Base-by-base conservation (phyloP, 352 stramenopile genomes). In the Phytophthora colocasiae region DNA sequence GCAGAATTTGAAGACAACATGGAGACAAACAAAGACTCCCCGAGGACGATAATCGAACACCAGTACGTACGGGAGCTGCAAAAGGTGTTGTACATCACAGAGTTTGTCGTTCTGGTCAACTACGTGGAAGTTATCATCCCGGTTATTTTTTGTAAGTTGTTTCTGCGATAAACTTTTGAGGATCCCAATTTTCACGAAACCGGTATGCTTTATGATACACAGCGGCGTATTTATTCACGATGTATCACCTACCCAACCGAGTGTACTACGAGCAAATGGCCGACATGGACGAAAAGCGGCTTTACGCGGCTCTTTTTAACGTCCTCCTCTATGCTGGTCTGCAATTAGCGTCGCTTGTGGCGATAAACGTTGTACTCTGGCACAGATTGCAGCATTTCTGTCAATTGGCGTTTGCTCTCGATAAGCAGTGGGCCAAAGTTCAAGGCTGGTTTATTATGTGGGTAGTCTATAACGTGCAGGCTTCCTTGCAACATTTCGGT, bases 391-490 rank as follows among this genome's bases (percentile, higher is more conserved):
- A 26, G 1, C n/a, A 26, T 87, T 22, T 73, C 68, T 0, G 47
- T 1, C 69, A 81, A 12, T 50, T 87, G 14, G 63, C 64, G 26
- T 83, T 87, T 47, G 66, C 83, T 15, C 45, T 87, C 3, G 47
- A 67, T 17, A 68, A 36, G 6, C 69, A 84, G 11, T 60, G 46
- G 36, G 53, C 24, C 15, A 34, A 64, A 24, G 51, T 81, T 0
- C 78, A 81, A 31, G 27, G 22, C 47, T 75, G 66, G 29, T 19
- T 86, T 9, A 29, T 75, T 24, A 65, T 77, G 39, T 85, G 77
- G 71, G 58, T 85, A 8, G 51, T 68, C 10, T 78, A 73, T 43
- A 62, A 63, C 4, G 47, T 77, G 12, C 74, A 80, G 32, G 39
- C 59, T 0, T 43, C 62, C 6, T 41, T 80, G 1, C 38, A 73